Conservation (phyloP, 306 rosid genomes). For the Cucurbita moschata region DNA sequence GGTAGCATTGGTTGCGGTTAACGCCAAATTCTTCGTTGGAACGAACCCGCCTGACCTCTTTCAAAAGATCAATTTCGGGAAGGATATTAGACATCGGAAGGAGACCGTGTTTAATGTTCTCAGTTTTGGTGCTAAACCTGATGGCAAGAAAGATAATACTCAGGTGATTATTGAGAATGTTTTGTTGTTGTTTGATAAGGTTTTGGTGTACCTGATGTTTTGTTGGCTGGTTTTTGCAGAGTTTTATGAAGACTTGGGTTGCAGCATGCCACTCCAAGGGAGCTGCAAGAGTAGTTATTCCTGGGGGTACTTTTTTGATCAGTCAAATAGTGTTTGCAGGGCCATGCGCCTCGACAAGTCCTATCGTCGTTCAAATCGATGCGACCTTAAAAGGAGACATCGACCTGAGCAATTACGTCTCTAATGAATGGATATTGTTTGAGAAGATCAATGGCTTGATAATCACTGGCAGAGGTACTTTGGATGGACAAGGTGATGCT, state of each 20-base stretch:
- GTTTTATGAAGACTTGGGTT: slow-evolving; percentile 51
- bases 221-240: slow-evolving; percentile 20
- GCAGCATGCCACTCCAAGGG: slow-evolving; percentile 28
- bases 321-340: slow-evolving; percentile 42
- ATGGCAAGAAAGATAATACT: slow-evolving; percentile 33
- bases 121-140: slow-evolving; percentile 34
- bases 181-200: neutral
- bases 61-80: slow-evolving; percentile 10
- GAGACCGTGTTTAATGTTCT: slow-evolving; percentile 23
- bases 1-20: neutral
- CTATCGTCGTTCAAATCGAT: slow-evolving; percentile 37
- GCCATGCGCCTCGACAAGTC: slow-evolving; percentile 34
- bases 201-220: neutral
- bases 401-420: slow-evolving; percentile 27
- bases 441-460: slow-evolving; percentile 31
- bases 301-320: slow-evolving; percentile 33
- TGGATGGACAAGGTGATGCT: slow-evolving; percentile 49
- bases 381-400: slow-evolving; percentile 40
- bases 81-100: slow-evolving; percentile 4
- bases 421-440: slow-evolving; percentile 46
- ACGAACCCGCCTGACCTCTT: slow-evolving; percentile 10
- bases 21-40: neutral
- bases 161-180: slow-evolving; percentile 16
- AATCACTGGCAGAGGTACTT: slow-evolving; percentile 45
- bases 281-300: slow-evolving; percentile 32